Percentiles rank a stretch among this genome's conserved stretches.
These are phyloP conservation scores for Quercus berberidifolia DNA, from an alignment of 306 rosid species.

Conservation along the genomic window DNA sequence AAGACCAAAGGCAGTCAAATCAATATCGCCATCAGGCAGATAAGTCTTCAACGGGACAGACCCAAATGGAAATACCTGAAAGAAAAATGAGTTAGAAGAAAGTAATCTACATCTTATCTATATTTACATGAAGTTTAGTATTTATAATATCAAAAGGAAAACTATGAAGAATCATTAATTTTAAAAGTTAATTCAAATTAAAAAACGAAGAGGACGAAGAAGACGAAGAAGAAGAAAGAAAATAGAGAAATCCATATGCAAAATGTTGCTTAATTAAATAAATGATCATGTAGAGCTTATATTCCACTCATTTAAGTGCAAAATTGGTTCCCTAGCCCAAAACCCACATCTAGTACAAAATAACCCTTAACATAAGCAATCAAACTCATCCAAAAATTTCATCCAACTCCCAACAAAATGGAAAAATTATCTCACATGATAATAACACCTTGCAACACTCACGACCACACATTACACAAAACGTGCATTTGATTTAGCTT, in stretches of 20 bases:
- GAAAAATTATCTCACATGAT: not conserved
- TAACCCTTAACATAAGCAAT: not conserved
- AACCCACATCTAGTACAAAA: not conserved
- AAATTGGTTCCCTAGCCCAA: not conserved
- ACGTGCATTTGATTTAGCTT: not conserved
- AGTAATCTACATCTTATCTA: not conserved
- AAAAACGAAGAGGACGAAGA: too few relatives aligned
- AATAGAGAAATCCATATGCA: not conserved
- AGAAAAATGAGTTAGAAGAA: not conserved
- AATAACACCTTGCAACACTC: not conserved
- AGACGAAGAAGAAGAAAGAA: not conserved
- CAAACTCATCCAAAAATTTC: not conserved
- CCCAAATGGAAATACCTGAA: constrained; percentile 2
- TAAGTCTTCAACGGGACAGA: not conserved
- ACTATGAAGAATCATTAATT: too few relatives aligned
- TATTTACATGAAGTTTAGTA: not conserved
- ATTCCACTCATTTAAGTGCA: not conserved
- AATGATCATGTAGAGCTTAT: not conserved
- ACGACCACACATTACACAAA: not conserved
- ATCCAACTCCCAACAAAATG: not conserved
- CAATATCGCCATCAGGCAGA: constrained; percentile 13
- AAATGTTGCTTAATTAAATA: not conserved
- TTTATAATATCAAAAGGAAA: not conserved
- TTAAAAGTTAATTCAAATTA: too few relatives aligned
- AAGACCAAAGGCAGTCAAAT: constrained; percentile 7